Evolutionary conservation across 2,329 filamentous ascomycete genomes (phyloP).

Genomic region (Fusarium musae): DNA sequence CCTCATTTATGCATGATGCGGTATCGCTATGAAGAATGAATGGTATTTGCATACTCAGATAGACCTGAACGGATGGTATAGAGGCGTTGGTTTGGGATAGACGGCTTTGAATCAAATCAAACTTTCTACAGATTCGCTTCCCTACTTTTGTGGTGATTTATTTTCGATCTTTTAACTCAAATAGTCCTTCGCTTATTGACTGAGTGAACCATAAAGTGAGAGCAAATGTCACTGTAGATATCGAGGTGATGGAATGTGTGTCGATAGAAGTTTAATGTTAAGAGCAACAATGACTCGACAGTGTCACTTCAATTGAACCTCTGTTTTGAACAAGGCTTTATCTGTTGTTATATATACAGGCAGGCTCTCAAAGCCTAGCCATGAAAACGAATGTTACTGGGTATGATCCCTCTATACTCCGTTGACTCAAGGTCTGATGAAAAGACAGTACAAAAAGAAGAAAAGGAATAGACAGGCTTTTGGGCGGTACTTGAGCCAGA

Average conservation of each 20-base stretch:
- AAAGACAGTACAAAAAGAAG: not conserved
- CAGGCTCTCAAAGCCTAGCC: not conserved
- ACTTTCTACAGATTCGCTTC: constrained; percentile 16
- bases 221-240: not conserved
- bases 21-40: constrained; percentile 32
- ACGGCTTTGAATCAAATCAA: constrained; percentile 37
- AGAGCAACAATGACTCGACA: not conserved
- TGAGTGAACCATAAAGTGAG: not conserved
- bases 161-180: not conserved
- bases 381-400: constrained; percentile 15
- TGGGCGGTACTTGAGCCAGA: not conserved
- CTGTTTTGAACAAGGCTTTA: not conserved
- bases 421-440: not conserved
- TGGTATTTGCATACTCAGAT: constrained; percentile 29
- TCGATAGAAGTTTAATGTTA: not conserved
- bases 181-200: not conserved
- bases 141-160: not conserved
- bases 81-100: constrained; percentile 44
- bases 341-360: not conserved
- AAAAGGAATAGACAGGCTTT: constrained; percentile 7
- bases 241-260: not conserved
- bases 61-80: constrained; percentile 39
- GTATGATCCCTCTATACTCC: constrained; percentile 24
- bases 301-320: not conserved
- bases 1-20: constrained; percentile 9